These are phyloP conservation scores for Carex arenaria DNA, from an alignment of 202 grass and related monocot species.

Conservation along the genomic window DNA sequence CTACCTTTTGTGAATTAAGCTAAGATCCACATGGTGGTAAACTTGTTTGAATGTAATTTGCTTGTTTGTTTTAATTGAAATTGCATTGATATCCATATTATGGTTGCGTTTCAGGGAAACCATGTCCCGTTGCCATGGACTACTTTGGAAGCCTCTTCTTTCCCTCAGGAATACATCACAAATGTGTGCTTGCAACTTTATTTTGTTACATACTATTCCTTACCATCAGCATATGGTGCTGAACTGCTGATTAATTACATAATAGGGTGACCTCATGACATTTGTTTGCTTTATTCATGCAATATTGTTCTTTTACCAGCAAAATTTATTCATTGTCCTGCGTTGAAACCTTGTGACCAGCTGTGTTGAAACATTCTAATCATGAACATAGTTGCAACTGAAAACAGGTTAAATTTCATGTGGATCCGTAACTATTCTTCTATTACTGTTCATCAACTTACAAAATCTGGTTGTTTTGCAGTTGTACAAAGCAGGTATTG, in stretches of 20 bases:
- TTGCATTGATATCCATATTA: background rate
- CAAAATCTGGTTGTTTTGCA: constrained; percentile 27
- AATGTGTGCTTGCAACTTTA: constrained; percentile 36
- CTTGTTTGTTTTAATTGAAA: background rate
- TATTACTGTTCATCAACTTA: background rate
- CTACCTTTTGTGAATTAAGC: background rate
- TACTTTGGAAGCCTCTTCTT: constrained; percentile 55
- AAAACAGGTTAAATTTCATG: background rate
- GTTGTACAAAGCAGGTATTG: constrained; percentile 67
- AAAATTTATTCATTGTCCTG: no score
- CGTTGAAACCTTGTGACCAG: no score
- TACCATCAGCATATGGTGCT: background rate
- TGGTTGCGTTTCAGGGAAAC: constrained; percentile 42
- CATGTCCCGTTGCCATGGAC: constrained; percentile 43
- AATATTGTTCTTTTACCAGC: no score
- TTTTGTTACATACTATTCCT: constrained; percentile 14
- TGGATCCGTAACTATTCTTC: background rate
- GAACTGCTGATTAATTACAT: no score
- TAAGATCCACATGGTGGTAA: background rate
- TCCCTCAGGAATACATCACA: constrained; percentile 63
- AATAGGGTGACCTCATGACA: background rate
- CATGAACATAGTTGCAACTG: background rate
- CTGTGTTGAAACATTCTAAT: background rate
- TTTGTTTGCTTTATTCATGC: no score
- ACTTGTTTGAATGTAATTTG: background rate